Base-by-base conservation (phyloP, 1,284 basidiomycete species). In the Puccinia horiana region DNA sequence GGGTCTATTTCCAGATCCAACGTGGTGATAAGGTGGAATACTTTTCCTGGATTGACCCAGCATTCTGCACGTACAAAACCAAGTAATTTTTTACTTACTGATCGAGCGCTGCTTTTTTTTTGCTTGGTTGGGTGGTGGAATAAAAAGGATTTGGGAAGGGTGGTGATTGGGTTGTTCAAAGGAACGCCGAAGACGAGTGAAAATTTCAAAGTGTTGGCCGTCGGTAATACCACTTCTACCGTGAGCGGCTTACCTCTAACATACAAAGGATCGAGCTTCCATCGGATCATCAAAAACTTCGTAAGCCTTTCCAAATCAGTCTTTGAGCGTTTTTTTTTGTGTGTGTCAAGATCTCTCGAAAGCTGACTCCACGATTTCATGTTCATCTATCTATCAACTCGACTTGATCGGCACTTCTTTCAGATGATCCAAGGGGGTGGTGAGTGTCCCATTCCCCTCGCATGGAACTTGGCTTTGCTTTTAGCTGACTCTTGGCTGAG, bases 381-480 rank as follows among this genome's bases (percentile, higher is more conserved):
- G 56, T 65, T 67, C 44, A 44, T 40, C n/a, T 35, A 4, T 32
- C 26, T 61, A 8, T 23, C n/a, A n/a, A n/a, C 20, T 42, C 40
- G 35, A n/a, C 6, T 77, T 67, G 23, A 26, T 67, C 35, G 47
- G 20, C 52, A 5, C 3, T 23, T 23, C 56, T 74, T 29, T 35
- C 47, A 81, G 79, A 81, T 81, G 79, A 74, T 74, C 37, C 79
- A 81, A 74, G 79, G 79, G 23, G 79, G 79, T 74, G 79, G 79
- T 81, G 32, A 63, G 69, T 81, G 11, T 26, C 6, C 8, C 23
- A 26, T 58, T 42, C 23, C 32, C 32, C 47, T 49, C 11, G 4
- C 29, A 11, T 9, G 5, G n/a, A 42, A 47, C 11, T 61, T 4
- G 29, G 35, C 26, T 49, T 63, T 47, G 0, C 11, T 20, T 42